Base-by-base conservation (phyloP, 306 rosid genomes). In the Begonia peltatifolia region DNA sequence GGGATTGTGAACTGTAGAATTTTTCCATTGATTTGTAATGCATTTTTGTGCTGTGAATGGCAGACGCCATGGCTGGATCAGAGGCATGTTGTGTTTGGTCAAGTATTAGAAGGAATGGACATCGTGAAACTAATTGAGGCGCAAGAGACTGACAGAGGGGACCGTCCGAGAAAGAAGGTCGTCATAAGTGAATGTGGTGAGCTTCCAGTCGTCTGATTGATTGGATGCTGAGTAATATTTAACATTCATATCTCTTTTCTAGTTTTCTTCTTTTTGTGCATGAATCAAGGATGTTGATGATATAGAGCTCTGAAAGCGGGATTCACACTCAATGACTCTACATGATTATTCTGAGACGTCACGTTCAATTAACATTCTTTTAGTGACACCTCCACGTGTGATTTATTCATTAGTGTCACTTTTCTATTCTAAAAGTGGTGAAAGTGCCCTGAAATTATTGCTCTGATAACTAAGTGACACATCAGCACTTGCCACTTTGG, bases 61-160 rank as follows among this genome's bases (percentile, higher is more conserved):
- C 89, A 90, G 97, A 85, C 97, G 2, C 94, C 81, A 8, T 90
- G 97, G 97, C 68, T 90, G 70, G 94, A 90, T 60, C 78, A 81
- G 72, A 74, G 94, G 76, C 97, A 90, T 61, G 99, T 90, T 9
- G 99, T 85, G 54, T 85, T 90, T 67, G 99, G 99, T 64, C 94
- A 90, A 90, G 99, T 90, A 62, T 63, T 90, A 82, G 99, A 90
- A 78, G 97, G 94, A 63, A 61, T 85, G 74, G 94, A 83, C 52
- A 64, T 80, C 52, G 95, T 86, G 62, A 74, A 63, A 73, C 50
- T 78, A 69, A 76, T 90, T 4, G 97, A 90, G 69, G 76, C 88
- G 0, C 99, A 72, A 68, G 94, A 83, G 51, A 90, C 95, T 1
- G 95, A 90, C 68, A 71, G 95, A 10, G 97, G 94, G 14, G 99